phyloP scores from a whole-genome alignment of 169 alveolate species.

The Theileria parva region DNA sequence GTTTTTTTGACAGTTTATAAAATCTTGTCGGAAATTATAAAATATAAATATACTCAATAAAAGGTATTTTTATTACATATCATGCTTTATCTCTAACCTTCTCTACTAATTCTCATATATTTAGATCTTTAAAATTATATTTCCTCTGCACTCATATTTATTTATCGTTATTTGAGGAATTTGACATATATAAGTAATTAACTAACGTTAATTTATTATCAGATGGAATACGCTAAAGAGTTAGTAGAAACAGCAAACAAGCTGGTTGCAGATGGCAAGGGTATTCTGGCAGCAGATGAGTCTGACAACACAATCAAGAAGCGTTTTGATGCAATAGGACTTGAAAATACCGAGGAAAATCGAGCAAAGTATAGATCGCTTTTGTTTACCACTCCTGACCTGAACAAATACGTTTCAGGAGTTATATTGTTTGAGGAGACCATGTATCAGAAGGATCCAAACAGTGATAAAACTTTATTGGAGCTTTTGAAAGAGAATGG shows the following conservation, averaged over 20 bases:
- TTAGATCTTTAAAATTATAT: neutral
- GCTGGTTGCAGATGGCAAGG: constrained; percentile 92
- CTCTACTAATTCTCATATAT: neutral
- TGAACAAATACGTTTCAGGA: constrained; percentile 95
- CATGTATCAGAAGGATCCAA: constrained; percentile 88
- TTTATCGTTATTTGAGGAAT: neutral
- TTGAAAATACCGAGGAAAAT: constrained; percentile 94
- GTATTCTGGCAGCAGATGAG: constrained; percentile 99
- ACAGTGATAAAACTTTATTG: constrained; percentile 85
- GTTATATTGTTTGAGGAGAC: constrained; percentile 98
- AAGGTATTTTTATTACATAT: constrained; percentile 2
- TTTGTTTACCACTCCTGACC: constrained; percentile 90
- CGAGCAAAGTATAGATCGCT: constrained; percentile 95
- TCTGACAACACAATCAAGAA: constrained; percentile 97
- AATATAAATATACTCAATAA: neutral
- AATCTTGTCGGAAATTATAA: neutral
- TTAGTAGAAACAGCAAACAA: constrained; percentile 52
- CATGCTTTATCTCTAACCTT: neutral
- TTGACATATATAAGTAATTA: neutral
- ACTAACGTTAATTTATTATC: neutral
- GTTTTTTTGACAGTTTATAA: neutral
- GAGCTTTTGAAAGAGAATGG: constrained; percentile 88
- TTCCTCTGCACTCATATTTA: neutral
- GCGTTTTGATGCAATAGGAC: constrained; percentile 89
- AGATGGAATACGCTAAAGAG: constrained; percentile 35